phyloP scores from a whole-genome alignment of 208 protist species.

The Leishmania tropica region DNA sequence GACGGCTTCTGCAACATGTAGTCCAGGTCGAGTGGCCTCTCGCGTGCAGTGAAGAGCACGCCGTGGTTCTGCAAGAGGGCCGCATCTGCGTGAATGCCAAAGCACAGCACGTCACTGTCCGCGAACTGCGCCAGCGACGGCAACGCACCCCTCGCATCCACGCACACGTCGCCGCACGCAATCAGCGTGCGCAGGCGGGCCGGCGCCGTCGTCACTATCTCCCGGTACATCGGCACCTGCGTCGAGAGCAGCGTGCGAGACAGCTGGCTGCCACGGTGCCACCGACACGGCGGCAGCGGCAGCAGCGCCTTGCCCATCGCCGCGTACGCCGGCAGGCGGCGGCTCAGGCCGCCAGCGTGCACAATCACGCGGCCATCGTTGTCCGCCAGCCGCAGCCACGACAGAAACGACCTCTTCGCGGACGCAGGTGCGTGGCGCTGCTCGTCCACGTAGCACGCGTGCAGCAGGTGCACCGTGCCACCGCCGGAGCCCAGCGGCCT shows the following conservation, averaged over 20 bases:
- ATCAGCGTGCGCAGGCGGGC: conserved; percentile 42
- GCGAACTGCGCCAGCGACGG: conserved; percentile 20
- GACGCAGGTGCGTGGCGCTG: conserved; percentile 1
- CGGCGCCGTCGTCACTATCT: conserved; percentile 23
- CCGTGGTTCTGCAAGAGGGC: conserved; percentile 34
- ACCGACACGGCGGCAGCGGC: conserved; percentile 42
- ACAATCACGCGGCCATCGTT: conserved; percentile 43
- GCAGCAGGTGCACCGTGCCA: conserved; percentile 49
- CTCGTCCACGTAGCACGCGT: conserved; percentile 30
- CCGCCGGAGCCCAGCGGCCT: conserved; percentile 43
- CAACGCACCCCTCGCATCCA: conserved; percentile 13
- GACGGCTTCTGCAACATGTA: conserved; percentile 69
- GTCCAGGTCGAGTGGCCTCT: conserved; percentile 27
- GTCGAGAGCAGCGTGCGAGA: conserved; percentile 44
- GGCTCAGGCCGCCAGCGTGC: conserved; percentile 55
- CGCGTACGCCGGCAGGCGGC: conserved; percentile 54
- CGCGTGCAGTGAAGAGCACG: conserved; percentile 43
- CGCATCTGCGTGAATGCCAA: conserved; percentile 31
- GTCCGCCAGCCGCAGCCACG: conserved; percentile 29
- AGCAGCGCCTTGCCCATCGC: conserved; percentile 47
- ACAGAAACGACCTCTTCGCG: conserved; percentile 15
- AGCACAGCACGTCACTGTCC: conserved; percentile 53
- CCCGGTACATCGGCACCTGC: conserved; percentile 37
- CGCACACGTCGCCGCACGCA: conserved; percentile 45
- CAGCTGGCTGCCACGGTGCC: conserved; percentile 33